Evolutionary conservation across 2,329 filamentous ascomycete genomes (phyloP).

Genomic region (Trichoderma harzianum): DNA sequence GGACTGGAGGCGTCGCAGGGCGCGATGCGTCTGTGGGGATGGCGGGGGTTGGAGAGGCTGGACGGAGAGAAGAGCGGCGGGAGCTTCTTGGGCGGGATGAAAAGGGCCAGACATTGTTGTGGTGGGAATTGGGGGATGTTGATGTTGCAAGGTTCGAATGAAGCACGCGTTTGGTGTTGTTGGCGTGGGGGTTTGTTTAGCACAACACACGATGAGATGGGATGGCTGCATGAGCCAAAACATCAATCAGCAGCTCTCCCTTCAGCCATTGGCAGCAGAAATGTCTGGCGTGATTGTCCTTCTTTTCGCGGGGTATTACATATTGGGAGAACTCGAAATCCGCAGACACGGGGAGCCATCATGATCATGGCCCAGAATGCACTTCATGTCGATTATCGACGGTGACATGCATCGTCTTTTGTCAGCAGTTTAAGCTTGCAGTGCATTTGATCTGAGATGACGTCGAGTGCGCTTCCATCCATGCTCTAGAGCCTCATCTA

Average conservation of each 20-base stretch:
- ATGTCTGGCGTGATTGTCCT: neutral
- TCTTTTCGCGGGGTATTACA: neutral
- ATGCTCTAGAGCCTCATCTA: neutral
- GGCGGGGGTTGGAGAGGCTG: constrained; percentile 38
- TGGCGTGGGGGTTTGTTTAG: neutral
- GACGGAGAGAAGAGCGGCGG: neutral
- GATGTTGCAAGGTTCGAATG: neutral
- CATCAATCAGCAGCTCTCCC: neutral
- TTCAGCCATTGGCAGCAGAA: neutral
- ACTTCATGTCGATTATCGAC: neutral
- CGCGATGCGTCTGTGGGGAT: constrained; percentile 63
- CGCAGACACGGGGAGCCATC: neutral
- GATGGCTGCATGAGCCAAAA: neutral
- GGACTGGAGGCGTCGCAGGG: constrained; percentile 70
- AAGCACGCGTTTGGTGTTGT: neutral
- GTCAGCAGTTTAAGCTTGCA: neutral
- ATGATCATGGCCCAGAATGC: neutral
- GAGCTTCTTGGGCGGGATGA: neutral
- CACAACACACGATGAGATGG: neutral
- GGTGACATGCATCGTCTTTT: neutral
- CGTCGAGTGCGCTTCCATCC: neutral
- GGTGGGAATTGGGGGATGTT: neutral
- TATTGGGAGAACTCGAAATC: neutral
- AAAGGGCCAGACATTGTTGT: neutral
- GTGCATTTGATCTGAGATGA: neutral